Base-by-base conservation (phyloP, 306 rosid species). In the Trifolium fragiferum region DNA sequence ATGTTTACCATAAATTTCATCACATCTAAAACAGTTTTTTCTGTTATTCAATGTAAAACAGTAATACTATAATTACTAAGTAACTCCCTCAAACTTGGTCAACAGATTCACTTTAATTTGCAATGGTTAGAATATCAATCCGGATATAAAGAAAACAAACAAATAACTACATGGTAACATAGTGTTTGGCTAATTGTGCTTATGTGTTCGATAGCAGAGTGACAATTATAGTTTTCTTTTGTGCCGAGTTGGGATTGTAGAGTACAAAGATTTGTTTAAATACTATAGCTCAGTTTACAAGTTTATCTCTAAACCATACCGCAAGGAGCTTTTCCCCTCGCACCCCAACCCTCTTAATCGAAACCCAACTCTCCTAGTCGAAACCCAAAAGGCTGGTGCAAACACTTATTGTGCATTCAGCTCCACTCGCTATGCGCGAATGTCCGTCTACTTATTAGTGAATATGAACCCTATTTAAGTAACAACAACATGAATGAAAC, bases 1-100 rank as follows among this genome's bases (percentile, higher is more conserved):
- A 70, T 51, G 35, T 57, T 80, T 18, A 44, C 53, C 71, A 66
- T 46, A 4, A 19, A 44, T 37, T 55, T 30, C 16, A 68, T 9
- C 49, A 43, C 50, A 77, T 50, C 55, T 50, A 25, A 2, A 63
- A 75, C 66, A 68, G 10, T 60, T 59, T 44, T 35, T 35, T 49
- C 32, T 27, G 32, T 27, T 65, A 14, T 54, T 65, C 46, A 40
- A 46, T 78, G 59, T 27, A 63, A 71, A 63, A 63, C 4, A 27
- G 5, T 30, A 54, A 4, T 3, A 61, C 47, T 12, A 4, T 18
- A 27, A 21, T 58, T 8, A 8, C 75, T 18, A 15, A 30, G 20
- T 51, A 47, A 33, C 64, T 64, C 23, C 38, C 14, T 70, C 10
- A 55, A 21, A 73, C 65, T 21, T 60, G 2, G 15, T 46, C 61